Conservation (phyloP, 2,329 filamentous ascomycete genomes). For the Phoma sp. region DNA sequence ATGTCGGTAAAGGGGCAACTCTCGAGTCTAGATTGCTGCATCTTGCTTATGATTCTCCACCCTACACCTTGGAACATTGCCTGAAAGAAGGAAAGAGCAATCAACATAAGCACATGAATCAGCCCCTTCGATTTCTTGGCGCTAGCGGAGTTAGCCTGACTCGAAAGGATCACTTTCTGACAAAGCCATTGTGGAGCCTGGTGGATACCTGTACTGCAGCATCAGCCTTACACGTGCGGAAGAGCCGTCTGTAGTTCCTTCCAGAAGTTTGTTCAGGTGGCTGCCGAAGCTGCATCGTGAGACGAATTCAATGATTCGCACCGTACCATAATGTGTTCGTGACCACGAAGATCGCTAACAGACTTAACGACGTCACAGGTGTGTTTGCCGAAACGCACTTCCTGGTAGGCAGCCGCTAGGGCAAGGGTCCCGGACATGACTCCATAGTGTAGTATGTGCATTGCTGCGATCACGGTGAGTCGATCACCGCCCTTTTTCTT, state of each 20-base stretch:
- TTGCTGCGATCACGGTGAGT: slow-evolving; percentile 5
- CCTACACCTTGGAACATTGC: background rate
- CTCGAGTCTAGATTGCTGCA: background rate
- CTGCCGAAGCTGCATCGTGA: slow-evolving; percentile 1
- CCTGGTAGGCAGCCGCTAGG: slow-evolving; percentile 7
- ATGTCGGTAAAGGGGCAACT: background rate
- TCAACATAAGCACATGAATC: slow-evolving; percentile 2
- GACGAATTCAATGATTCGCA: background rate
- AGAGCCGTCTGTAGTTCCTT: slow-evolving; percentile 1
- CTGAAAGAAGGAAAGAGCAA: background rate
- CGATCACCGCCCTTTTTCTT: slow-evolving; percentile 10
- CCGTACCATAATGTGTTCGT: no score
- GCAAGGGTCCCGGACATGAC: background rate
- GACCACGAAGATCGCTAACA: no score
- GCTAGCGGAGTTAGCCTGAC: slow-evolving; percentile 1
- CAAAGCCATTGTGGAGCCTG: slow-evolving; percentile 11
- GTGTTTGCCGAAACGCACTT: background rate
- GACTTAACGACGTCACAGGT: slow-evolving; percentile 11
- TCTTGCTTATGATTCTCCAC: background rate
- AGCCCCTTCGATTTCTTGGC: background rate
- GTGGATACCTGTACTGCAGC: slow-evolving; percentile 2
- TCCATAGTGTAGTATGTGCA: slow-evolving; percentile 5
- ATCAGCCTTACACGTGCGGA: slow-evolving; percentile 16
- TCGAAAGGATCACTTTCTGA: slow-evolving; percentile 9
- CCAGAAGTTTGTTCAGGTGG: background rate